These are phyloP conservation scores for Helicostylum pulchrum DNA, from an alignment of 192 early-diverging fungal species.

Conservation along the genomic window DNA sequence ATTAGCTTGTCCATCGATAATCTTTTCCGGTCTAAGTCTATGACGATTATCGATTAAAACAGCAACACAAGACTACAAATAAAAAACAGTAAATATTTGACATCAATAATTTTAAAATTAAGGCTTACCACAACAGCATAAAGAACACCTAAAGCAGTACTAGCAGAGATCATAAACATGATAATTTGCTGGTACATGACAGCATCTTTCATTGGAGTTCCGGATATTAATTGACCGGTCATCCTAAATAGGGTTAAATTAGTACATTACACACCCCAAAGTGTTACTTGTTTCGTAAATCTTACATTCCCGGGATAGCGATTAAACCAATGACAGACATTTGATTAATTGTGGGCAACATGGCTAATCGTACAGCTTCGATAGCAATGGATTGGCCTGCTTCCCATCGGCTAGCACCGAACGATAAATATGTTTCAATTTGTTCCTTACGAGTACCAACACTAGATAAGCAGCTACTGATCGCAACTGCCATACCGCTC, in stretches of 20 bases:
- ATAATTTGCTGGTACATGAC: conserved; percentile 82
- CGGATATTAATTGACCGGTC: conserved; percentile 85
- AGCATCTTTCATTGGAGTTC: conserved; percentile 76
- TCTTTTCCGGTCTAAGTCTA: conserved; percentile 23
- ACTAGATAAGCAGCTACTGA: conserved; percentile 57
- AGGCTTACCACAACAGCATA: conserved; percentile 43
- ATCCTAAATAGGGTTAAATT: conserved; percentile 34
- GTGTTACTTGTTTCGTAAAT: no score
- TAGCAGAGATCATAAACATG: conserved; percentile 81
- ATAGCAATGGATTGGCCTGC: conserved; percentile 68
- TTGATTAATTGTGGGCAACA: conserved; percentile 78
- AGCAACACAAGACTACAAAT: conserved; percentile 16
- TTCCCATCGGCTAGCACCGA: conserved; percentile 85
- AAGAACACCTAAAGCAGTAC: conserved; percentile 61
- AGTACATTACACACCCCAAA: no score
- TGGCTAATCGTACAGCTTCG: conserved; percentile 68
- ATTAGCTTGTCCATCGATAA: conserved; percentile 17
- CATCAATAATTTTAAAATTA: neutral
- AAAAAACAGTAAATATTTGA: neutral
- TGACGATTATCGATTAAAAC: conserved; percentile 18
- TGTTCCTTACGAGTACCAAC: conserved; percentile 40
- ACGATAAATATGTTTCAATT: conserved; percentile 52
- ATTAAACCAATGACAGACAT: conserved; percentile 86
- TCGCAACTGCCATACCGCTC: conserved; percentile 68
- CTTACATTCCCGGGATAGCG: conserved; percentile 73